Evolutionary conservation across 495 filamentous ascomycete genomes (phyloP), one percentile per base, ranked within the genome.

Genomic region (Hyphodiscus hymeniophilus): DNA sequence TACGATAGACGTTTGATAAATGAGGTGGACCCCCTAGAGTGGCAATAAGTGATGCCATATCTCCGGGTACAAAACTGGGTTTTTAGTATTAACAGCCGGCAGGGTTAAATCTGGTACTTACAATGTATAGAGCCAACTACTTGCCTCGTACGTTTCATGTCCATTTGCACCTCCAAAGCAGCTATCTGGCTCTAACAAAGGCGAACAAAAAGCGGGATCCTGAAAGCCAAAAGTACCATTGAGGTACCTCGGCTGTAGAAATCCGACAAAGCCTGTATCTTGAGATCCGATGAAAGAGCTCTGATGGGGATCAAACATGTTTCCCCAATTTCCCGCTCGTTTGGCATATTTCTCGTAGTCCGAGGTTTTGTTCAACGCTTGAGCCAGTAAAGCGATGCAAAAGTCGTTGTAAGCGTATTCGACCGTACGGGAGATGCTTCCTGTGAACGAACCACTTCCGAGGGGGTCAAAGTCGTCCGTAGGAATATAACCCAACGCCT

Each of bases 381-480:
- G 64, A 3, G 76, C 80, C 56, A 87, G 74, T 45, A 77, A 68
- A 0, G 83, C 66, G 45, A 88, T 80, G 52, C 74, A 79, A 54
- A 83, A 89, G 60, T 89, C 85, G 53, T 88, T 79, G 59, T 88
- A 88, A 1, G 80, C 73, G 64, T 89, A 88, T 58, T 88, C 85
- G 0, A 88, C 69, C 0, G 84, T 88, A 2, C 84, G 66, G 1
- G 80, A 85, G 20, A 89, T 73, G 54, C 73, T 80, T 7, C 85
- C 70, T 0, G 84, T 86, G 56, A 82, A 73, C 2, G 80, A 75
- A 0, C 84, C 84, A 28, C 77, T 73, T 3, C 82, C 82, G 10
- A 76, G 70, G 28, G 73, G 71, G 61, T 87, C 82, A 31, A 73
- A 79, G 52, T 87, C 82, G 34, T 83, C 66, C 3, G 71, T 72